Conservation (phyloP, 768 basidiomycete species). For the Lentinula detonsa region DNA sequence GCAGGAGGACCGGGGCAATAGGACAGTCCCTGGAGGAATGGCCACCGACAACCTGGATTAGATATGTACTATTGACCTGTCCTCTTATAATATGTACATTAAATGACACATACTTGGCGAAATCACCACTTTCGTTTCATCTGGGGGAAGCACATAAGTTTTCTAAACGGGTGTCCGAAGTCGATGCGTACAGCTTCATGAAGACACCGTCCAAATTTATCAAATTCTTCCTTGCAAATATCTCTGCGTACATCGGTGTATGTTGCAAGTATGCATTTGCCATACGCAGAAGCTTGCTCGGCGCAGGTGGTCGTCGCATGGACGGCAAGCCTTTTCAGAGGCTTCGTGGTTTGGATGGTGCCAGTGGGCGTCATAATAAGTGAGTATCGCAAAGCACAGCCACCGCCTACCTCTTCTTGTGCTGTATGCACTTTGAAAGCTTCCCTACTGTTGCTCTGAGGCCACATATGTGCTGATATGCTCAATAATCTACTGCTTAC, state of each 20-base stretch:
- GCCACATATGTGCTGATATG: constrained; percentile 27
- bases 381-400: not conserved
- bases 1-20: constrained; percentile 10
- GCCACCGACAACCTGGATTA: constrained; percentile 18
- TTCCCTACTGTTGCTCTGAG: too few relatives aligned
- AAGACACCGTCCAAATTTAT: constrained; percentile 77
- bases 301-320: constrained; percentile 71
- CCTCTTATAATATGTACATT: constrained; percentile 7
- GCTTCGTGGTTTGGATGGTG: constrained; percentile 26
- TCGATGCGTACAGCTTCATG: constrained; percentile 56
- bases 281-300: constrained; percentile 71
- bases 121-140: constrained; percentile 37
- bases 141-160: constrained; percentile 20
- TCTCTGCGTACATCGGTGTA: constrained; percentile 85
- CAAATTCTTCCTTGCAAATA: constrained; percentile 80
- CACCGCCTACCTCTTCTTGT: not conserved
- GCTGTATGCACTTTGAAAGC: too few relatives aligned
- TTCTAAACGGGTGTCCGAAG: not conserved
- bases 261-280: constrained; percentile 77
- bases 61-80: constrained; percentile 12
- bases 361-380: not conserved
- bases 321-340: constrained; percentile 60
- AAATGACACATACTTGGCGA: not conserved
- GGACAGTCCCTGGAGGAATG: constrained; percentile 30
- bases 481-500: constrained; percentile 56